Evolutionary conservation across 768 basidiomycete species (phyloP).

Genomic region (Leucocoprinus leucothites): DNA sequence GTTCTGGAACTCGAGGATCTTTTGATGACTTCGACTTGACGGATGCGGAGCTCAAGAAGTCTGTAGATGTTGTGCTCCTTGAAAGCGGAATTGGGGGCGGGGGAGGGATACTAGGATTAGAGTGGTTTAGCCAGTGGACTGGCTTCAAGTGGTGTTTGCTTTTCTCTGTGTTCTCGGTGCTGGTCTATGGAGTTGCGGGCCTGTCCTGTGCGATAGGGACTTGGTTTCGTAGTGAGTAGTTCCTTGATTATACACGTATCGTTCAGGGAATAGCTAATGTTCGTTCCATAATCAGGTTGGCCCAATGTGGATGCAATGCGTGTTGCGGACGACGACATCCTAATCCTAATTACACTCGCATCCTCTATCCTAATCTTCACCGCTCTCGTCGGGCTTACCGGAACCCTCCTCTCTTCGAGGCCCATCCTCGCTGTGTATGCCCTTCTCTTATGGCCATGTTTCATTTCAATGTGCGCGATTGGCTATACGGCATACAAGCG

Average conservation of each 20-base stretch:
- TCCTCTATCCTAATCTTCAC: conserved; percentile 56
- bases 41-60: neutral
- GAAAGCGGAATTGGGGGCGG: neutral
- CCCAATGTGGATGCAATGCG: conserved; percentile 59
- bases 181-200: conserved; percentile 50
- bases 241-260: neutral
- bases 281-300: conserved; percentile 46
- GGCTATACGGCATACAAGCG: conserved; percentile 68
- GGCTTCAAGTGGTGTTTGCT: conserved; percentile 60
- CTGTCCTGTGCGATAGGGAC: conserved; percentile 52
- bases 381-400: conserved; percentile 56
- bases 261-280: neutral
- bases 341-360: conserved; percentile 55
- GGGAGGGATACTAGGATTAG: neutral
- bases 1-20: neutral
- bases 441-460: conserved; percentile 63
- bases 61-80: neutral
- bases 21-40: neutral
- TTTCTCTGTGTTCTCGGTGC: conserved; percentile 50
- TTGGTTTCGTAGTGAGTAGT: conserved; percentile 52
- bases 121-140: conserved; percentile 42
- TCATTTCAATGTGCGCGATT: conserved; percentile 53
- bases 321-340: conserved; percentile 55
- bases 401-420: conserved; percentile 63
- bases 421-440: conserved; percentile 66